Base-by-base conservation (phyloP, 2,329 filamentous ascomycete genomes). In the Paraconiothyrium sp. region DNA sequence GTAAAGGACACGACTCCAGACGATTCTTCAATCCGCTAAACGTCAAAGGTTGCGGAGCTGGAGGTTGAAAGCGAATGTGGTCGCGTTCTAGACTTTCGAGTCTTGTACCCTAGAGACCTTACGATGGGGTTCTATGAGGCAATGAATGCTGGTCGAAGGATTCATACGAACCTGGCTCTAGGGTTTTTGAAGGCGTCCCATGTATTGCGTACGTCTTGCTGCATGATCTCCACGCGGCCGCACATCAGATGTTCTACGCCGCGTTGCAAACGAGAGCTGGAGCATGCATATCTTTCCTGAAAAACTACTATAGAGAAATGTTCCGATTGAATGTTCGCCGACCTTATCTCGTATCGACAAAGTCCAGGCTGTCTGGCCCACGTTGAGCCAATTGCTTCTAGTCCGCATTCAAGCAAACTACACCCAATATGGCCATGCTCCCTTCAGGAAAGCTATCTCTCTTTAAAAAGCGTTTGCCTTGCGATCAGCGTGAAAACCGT, bases 331-430 rank as follows among this genome's bases (percentile, higher is more conserved):
- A 14, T 30, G 3, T 44, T 22, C 30, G 10, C 14, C 32, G 20
- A 47, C 43, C 43, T 48, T 43, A 48, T 47, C 10, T 30, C 20
- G 10, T 56, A 47, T 43, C 41, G 30, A 37, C 41, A 30, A 30
- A 34, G 54, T n/a, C 32, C 54, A 56, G 54, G 46, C 54, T 24
- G 11, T 27, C 43, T 30, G 48, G 37, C 48, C 37, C n/a, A 48
- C 48, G 35, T 56, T n/a, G 43, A 35, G 8, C 50, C 50, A 46
- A 56, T 37, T 37, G 20, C 43, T 37, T 27, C 37, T 34, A 47
- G 34, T 30, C 52, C 27, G 10, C 35, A 39, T 39, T 5, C 5
- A 14, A 39, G 35, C 37, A n/a, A 2, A 41, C 10, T 41, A 41
- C 37, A 4, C 37, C 11, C 9, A n/a, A 55, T 47, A 14, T 11